Base-by-base conservation (phyloP, 176 grass and related monocot species). In the Dendrocalamus sinicus region DNA sequence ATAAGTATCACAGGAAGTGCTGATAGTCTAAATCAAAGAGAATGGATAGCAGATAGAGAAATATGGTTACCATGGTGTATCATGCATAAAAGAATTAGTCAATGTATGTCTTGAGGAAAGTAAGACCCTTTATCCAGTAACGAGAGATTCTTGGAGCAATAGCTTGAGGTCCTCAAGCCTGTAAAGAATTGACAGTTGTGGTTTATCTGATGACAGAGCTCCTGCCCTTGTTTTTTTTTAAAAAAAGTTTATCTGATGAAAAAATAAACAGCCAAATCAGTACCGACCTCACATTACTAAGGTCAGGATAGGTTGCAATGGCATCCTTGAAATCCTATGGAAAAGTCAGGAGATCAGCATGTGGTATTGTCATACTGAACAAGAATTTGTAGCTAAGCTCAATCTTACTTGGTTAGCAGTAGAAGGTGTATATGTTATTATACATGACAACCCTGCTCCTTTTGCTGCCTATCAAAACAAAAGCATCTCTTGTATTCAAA, bases 391-490 rank as follows among this genome's bases (percentile, higher is more conserved):
- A 67, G 22, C 26, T 79, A 58, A 88, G 51, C 65, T 76, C 23
- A 66, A 52, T 76, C 78, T 81, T 83, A 99, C 96, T 91, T 99
- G 96, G 54, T 85, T 94, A 76, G 96, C 84, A 32, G 96, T 99
- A 70, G 96, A 99, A 85, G 89, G 59, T 79, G 96, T 99, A 84
- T 90, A 96, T 86, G 93, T 92, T 86, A 96, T 90, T 91, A 99
- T 89, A 40, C 41, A 71, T 69, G 92, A 85, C 96, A 99, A 96
- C 65, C 93, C 91, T 79, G 96, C 96, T 80, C 90, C 93, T 92
- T 78, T 95, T 78, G 91, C 93, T 61, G 93, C 96, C 96, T 98
- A 68, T 78, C 13, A 79, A 88, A 92, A 72, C 10, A 77, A 41
- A 77, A 73, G 12, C 24, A 63, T 70, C 57, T 37, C 20, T 90